These are phyloP conservation scores for Schwanniomyces yamadae DNA, from an alignment of 805 yeast genomes.

Conservation along the genomic window DNA sequence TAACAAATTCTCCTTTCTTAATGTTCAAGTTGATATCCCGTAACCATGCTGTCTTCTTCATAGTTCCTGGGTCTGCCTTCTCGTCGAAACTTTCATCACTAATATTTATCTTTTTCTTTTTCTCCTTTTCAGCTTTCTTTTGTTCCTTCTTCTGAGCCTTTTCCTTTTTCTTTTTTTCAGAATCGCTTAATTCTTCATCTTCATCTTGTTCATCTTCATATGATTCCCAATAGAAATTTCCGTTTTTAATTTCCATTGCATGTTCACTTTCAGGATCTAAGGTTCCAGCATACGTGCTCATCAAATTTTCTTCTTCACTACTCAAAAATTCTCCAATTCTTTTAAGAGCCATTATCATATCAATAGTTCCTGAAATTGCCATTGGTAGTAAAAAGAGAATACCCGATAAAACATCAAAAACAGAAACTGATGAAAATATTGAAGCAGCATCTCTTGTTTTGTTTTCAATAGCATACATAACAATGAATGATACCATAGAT, in stretches of 20 bases:
- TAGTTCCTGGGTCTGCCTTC: constrained; percentile 9
- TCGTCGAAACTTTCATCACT: constrained; percentile 22
- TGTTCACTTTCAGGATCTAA: background rate
- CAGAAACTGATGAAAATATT: constrained; percentile 63
- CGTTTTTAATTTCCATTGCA: constrained; percentile 52
- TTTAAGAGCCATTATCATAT: constrained; percentile 58
- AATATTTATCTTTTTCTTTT: constrained; percentile 8
- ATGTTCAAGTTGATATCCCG: constrained; percentile 51
- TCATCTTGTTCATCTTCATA: constrained; percentile 13
- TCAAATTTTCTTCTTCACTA: background rate
- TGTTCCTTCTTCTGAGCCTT: too few relatives aligned
- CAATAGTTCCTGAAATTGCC: constrained; percentile 63
- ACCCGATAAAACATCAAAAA: constrained; percentile 56
- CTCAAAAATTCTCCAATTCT: constrained; percentile 51
- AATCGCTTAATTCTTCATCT: constrained; percentile 3
- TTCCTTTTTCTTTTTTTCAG: constrained; percentile 13
- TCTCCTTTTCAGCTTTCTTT: constrained; percentile 7
- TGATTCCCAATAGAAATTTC: constrained; percentile 62
- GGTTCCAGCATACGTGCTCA: background rate
- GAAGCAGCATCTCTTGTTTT: constrained; percentile 47
- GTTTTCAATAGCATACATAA: constrained; percentile 25
- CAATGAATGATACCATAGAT: constrained; percentile 52
- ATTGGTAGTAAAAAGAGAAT: constrained; percentile 65
- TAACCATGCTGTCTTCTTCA: constrained; percentile 38
- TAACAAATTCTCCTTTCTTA: constrained; percentile 62